Base-by-base conservation (phyloP, 768 basidiomycete species). In the Auriscalpium orientale region DNA sequence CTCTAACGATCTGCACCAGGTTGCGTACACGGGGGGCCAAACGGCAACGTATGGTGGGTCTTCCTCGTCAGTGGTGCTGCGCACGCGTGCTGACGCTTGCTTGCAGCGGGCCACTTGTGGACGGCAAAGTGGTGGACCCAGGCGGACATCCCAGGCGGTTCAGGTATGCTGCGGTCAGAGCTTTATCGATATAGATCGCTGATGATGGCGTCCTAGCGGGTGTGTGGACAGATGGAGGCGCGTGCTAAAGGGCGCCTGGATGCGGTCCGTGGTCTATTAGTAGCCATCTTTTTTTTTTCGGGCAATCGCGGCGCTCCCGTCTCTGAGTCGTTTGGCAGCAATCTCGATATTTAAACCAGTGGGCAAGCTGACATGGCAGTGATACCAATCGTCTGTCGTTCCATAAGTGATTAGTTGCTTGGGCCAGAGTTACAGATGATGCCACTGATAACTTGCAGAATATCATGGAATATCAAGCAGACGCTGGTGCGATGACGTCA, bases 81-180 rank as follows among this genome's bases (percentile, higher is more conserved):
- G 20, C 21, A 45, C n/a, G n/a, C 11, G 40, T 52, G 34, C 51
- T 62, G 48, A 15, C 43, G 43, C 48, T 34, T 34, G 11, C 11
- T 13, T 33, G 12, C 0, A 10, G 78, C 66, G 52, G 75, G 76
- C 4, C 73, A 81, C 57, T 70, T 83, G 36, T 84, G 82, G 82
- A 79, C 76, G 16, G 81, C 79, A 16, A 71, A 77, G 65, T 84
- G 83, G 82, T 84, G 82, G 83, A 82, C 82, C 7, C 69, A 79
- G 60, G 76, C 71, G 22, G 82, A 85, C 57, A 76, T 70, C 46
- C 83, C 82, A 13, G 81, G 81, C 58, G 76, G 75, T 7, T 51
- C 73, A 51, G 76, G 79, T 79, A 58, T 55, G 76, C 67, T 36
- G 46, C 12, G 47, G 34, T 36, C 47, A 8, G 16, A 5, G 35